Evolutionary conservation across 208 protist genomes (phyloP), one percentile per base, ranked within the genome.

Genomic region (Borovskyia barvae): DNA sequence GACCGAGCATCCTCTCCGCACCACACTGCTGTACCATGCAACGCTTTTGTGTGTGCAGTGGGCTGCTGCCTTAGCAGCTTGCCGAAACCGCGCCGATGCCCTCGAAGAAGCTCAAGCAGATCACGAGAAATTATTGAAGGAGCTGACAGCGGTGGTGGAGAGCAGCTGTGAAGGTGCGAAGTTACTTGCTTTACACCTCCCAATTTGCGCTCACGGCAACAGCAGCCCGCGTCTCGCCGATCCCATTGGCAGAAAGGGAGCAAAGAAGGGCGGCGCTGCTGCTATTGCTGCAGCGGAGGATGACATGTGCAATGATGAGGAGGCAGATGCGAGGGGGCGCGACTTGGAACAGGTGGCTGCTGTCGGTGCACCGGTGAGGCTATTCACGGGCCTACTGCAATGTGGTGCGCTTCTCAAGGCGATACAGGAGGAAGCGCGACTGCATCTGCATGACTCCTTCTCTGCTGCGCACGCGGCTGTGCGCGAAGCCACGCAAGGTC

Each of bases 31-130:
- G 24, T 84, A 77, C 68, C 64, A 80, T 51, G 52, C 72, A 11
- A 62, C 54, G 22, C 64, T 77, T n/a, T 49, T 84, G 12, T 77
- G 77, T 48, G 55, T 76, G 43, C 61, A 66, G 35, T 41, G 46
- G 45, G 29, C 42, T 0, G 41, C 57, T 17, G 17, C 33, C 3
- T 25, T 9, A 17, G 17, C 39, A 20, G 11, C 19, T 11, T 45
- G 24, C 32, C 20, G 24, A 29, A 17, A 19, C 39, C 32, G 14
- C 20, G 39, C 11, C 40, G 52, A 39, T 58, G 52, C 15, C 15
- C n/a, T n/a, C n/a, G n/a, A n/a, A n/a, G n/a, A n/a, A n/a, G n/a
- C n/a, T n/a, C n/a, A n/a, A n/a, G n/a, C n/a, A n/a, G n/a, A n/a
- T n/a, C n/a, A n/a, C n/a, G n/a, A n/a, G n/a, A n/a, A n/a, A n/a